Percentiles rank a stretch among this genome's conserved stretches.
Conservation (phyloP, 75 land plant species). For the Azolla pinnata region DNA sequence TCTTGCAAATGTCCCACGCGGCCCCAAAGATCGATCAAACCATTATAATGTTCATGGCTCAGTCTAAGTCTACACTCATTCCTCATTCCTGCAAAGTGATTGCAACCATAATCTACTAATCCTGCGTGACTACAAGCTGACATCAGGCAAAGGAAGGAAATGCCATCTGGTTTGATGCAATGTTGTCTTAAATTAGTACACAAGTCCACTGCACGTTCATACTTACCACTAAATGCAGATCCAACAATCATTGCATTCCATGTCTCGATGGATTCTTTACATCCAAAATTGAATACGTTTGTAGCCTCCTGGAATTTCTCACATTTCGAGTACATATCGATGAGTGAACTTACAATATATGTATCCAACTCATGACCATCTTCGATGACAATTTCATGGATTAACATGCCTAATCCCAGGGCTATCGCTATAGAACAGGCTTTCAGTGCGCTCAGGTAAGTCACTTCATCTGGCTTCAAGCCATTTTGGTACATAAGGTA, state of each 20-base stretch:
- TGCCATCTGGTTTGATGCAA: slow-evolving; percentile 24
- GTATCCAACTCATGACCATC: slow-evolving; percentile 7
- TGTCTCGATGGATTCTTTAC: slow-evolving; percentile 17
- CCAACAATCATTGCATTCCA: slow-evolving; percentile 42
- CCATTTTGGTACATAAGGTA: background rate
- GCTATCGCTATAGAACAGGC: slow-evolving; percentile 29
- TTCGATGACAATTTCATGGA: slow-evolving; percentile 22
- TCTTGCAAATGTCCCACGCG: slow-evolving; percentile 25
- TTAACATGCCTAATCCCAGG: slow-evolving; percentile 22
- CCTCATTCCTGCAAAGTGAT: slow-evolving; percentile 25
- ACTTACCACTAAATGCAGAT: slow-evolving; percentile 37
- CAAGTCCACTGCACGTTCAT: slow-evolving; percentile 16
- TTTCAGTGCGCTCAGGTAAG: slow-evolving; percentile 24
- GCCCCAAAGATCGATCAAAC: slow-evolving; percentile 41
- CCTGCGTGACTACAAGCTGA: slow-evolving; percentile 41
- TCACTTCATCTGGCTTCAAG: background rate
- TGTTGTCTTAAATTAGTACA: slow-evolving; percentile 20
- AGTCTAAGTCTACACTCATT: slow-evolving; percentile 25
- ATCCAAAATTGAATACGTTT: slow-evolving; percentile 20
- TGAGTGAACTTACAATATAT: slow-evolving; percentile 21
- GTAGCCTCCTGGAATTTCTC: slow-evolving; percentile 20
- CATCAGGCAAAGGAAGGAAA: slow-evolving; percentile 29
- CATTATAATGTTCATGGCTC: slow-evolving; percentile 34
- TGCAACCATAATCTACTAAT: slow-evolving; percentile 31
- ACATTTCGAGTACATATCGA: slow-evolving; percentile 39